These are phyloP conservation scores for Daldinia eschscholtzii DNA, from an alignment of 2,329 filamentous ascomycete species.

Conservation along the genomic window DNA sequence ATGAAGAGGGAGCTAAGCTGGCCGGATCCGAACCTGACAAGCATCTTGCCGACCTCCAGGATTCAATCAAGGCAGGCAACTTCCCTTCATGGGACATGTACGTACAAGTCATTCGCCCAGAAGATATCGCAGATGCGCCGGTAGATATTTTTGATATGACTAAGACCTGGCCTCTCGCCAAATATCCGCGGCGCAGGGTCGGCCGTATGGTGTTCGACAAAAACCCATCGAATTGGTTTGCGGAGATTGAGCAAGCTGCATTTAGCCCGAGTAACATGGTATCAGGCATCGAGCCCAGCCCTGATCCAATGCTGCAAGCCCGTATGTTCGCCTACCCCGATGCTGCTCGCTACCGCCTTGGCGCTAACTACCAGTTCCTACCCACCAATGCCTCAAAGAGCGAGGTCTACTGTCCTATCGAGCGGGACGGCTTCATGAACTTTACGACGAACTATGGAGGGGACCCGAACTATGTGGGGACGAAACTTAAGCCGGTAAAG, in stretches of 20 bases:
- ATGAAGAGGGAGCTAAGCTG: constrained; percentile 54
- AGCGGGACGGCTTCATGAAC: constrained; percentile 38
- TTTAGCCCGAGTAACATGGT: constrained; percentile 70
- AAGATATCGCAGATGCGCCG: constrained; percentile 61
- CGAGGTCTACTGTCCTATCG: constrained; percentile 35
- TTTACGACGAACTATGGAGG: constrained; percentile 34
- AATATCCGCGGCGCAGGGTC: constrained; percentile 62
- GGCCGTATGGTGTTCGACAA: constrained; percentile 65
- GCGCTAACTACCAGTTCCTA: constrained; percentile 61
- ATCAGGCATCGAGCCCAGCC: constrained; percentile 65
- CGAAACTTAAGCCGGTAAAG: constrained; percentile 26
- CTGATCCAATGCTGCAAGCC: constrained; percentile 67
- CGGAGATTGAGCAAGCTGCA: constrained; percentile 67
- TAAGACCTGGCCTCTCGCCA: constrained; percentile 65
- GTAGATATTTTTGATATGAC: constrained; percentile 69
- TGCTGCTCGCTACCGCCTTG: constrained; percentile 68
- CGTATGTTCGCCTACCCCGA: constrained; percentile 69
- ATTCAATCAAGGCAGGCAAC: constrained; percentile 54
- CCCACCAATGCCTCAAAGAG: constrained; percentile 30
- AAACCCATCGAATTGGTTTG: constrained; percentile 54
- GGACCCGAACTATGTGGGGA: constrained; percentile 33
- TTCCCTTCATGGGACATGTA: constrained; percentile 65
- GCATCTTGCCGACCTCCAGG: constrained; percentile 61
- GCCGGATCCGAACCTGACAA: constrained; percentile 65
- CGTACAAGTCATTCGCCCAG: constrained; percentile 66